A percentile compares a stretch with the other conserved stretches of the same genome.
phyloP scores from a whole-genome alignment of 805 yeast genomes.

The Tetrapisispora arboricola region DNA sequence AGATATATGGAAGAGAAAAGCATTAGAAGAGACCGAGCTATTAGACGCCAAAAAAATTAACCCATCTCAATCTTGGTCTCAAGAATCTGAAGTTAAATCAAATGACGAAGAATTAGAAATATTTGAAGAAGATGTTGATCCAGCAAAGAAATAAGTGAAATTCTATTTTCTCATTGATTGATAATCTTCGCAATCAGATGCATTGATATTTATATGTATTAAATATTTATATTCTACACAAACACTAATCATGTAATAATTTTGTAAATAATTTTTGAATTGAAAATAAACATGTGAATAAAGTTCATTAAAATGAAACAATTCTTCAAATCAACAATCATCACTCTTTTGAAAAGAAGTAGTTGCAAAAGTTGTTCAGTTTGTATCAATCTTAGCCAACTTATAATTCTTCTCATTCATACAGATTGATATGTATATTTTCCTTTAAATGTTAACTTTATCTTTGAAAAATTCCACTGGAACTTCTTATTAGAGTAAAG shows the following conservation, averaged over 20 bases:
- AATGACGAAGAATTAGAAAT: slow-evolving; percentile 1
- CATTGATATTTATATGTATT: background rate
- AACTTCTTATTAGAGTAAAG: too few species aligned
- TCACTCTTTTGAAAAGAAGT: too few species aligned
- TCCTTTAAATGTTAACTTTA: background rate
- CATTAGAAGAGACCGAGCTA: slow-evolving; percentile 51
- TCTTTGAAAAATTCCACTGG: background rate
- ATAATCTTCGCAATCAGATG: background rate
- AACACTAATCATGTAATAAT: background rate
- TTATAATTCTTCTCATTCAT: too few species aligned
- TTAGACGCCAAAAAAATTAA: slow-evolving; percentile 37
- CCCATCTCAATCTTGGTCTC: slow-evolving; percentile 24
- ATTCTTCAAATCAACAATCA: too few species aligned
- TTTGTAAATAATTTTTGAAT: slow-evolving; percentile 1
- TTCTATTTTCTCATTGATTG: background rate
- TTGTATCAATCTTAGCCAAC: too few species aligned
- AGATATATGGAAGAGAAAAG: slow-evolving; percentile 64
- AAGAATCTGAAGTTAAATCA: background rate
- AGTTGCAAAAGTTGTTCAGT: too few species aligned
- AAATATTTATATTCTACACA: background rate
- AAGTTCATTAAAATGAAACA: too few species aligned
- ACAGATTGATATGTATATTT: too few species aligned
- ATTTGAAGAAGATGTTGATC: background rate
- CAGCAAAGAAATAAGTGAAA: background rate
- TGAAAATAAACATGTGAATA: too few species aligned